A percentile compares a stretch with the other conserved stretches of the same genome.
These are phyloP conservation scores for Aurinia saxatilis DNA, from an alignment of 345 rosid genomes.

Conservation along the genomic window DNA sequence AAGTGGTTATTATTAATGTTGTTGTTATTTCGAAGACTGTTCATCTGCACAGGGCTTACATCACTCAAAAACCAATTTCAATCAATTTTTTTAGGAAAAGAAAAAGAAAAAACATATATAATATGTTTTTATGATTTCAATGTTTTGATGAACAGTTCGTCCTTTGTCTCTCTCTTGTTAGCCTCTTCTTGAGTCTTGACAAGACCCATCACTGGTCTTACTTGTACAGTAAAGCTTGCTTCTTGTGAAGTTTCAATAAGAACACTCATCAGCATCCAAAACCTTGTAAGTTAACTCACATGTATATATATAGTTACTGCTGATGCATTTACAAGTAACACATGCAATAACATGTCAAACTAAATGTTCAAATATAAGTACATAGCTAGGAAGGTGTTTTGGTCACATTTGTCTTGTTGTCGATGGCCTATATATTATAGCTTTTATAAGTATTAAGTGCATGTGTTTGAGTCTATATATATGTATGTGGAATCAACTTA, in stretches of 20 bases:
- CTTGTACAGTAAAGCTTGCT: slow-evolving; percentile 21
- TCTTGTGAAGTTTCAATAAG: slow-evolving; percentile 11
- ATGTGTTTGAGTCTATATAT: slow-evolving; percentile 4
- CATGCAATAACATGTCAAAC: slow-evolving; percentile 21
- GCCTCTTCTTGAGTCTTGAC: slow-evolving; percentile 19
- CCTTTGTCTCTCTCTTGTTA: slow-evolving; percentile 26
- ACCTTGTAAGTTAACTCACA: slow-evolving; percentile 7
- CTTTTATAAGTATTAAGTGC: slow-evolving; percentile 12
- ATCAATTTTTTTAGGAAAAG: not conserved
- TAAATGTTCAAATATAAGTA: slow-evolving; percentile 3
- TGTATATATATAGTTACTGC: not conserved
- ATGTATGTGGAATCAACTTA: not conserved
- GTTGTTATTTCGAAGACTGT: slow-evolving; percentile 13
- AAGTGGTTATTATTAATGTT: slow-evolving; percentile 13
- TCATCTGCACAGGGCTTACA: slow-evolving; percentile 32
- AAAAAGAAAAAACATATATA: not conserved
- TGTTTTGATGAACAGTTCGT: slow-evolving; percentile 31
- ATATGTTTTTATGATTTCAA: slow-evolving; percentile 21
- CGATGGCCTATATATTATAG: too few species aligned
- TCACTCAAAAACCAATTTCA: slow-evolving; percentile 14
- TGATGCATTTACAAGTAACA: not conserved
- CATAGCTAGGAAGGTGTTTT: slow-evolving; percentile 8
- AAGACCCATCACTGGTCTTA: slow-evolving; percentile 29
- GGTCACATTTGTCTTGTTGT: slow-evolving; percentile 18
- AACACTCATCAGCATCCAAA: slow-evolving; percentile 3